Evolutionary conservation across 768 basidiomycete species (phyloP).

Genomic region (Asterophora parasitica): DNA sequence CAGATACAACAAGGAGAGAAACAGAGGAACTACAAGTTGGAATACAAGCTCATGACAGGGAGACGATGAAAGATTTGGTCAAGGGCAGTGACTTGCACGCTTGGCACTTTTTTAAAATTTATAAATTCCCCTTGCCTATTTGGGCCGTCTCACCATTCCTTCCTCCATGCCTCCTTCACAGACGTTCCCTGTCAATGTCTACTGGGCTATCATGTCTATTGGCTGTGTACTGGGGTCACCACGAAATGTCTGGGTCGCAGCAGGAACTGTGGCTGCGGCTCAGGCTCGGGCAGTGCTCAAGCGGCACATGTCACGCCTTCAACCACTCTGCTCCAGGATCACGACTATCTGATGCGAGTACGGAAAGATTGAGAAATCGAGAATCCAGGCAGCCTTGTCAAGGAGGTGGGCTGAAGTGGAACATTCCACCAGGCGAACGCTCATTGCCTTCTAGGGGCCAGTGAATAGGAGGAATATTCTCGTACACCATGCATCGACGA

Average conservation of each 20-base stretch:
- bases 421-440: too few relatives aligned
- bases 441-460: too few relatives aligned
- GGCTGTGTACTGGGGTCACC: not conserved
- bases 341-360: too few relatives aligned
- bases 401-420: too few relatives aligned
- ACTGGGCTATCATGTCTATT: not conserved
- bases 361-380: too few relatives aligned
- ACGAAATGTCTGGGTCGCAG: not conserved
- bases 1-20: slow-evolving; percentile 13
- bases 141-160: slow-evolving; percentile 15
- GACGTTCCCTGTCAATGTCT: slow-evolving; percentile 1
- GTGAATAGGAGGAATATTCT: too few relatives aligned
- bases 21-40: slow-evolving; percentile 12
- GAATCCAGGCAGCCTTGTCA: too few relatives aligned
- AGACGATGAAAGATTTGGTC: slow-evolving; percentile 17
- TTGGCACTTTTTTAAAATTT: slow-evolving; percentile 18
- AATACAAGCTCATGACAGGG: slow-evolving; percentile 24
- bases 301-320: too few relatives aligned
- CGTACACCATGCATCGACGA: too few relatives aligned
- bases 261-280: not conserved
- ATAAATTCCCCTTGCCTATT: slow-evolving; percentile 18
- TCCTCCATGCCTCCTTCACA: not conserved
- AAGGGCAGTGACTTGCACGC: slow-evolving; percentile 20
- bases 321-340: too few relatives aligned
- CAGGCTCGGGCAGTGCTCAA: too few relatives aligned